Evolutionary conservation across 495 filamentous ascomycete species (phyloP), one percentile per base, ranked within the genome.

Genomic region (Lasiosphaeria hispida): DNA sequence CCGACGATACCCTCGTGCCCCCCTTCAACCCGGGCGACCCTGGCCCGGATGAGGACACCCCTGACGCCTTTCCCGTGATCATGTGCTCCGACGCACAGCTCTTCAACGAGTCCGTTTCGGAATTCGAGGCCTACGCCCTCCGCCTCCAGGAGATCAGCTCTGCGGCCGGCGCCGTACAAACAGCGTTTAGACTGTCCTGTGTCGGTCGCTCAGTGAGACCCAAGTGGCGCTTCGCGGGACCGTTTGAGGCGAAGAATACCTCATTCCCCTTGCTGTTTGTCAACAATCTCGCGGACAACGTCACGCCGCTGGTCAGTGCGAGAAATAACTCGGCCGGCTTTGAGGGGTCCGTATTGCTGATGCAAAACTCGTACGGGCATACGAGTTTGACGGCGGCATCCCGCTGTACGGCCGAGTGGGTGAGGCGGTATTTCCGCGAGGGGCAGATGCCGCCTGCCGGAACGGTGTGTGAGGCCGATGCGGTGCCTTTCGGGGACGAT

Each of bases 41-140:
- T 2, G 56, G 64, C 70, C 10, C 33, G n/a, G 34, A 35, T 1
- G 73, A 72, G 57, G 81, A 74, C 43, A 78, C 75, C 4, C 71
- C 58, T 58, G 69, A 83, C 58, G 79, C 81, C 0, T 77, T 70
- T 9, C 62, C 75, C 13, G 84, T 85, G 3, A 84, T 91, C 40
- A 68, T 86, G 1, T 91, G 88, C 61, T 71, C 80, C 0, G 88
- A 92, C 66, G 78, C 77, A 0, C 75, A 77, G 30, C 73, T 72
- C 13, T 61, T 82, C 6, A 62, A 64, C 1, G 60, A 72, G 2
- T 77, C 75, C 4, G 54, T 75, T 0, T 63, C 72, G 1, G 62
- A 65, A 1, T 88, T 90, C 50, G 56, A 64, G 3, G 48, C 63
- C 1, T 78, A 83, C 55, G 77, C 81, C 60, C 43, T 69, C 30